These are phyloP conservation scores for Plasmopara muralis DNA, from an alignment of 352 stramenopile species.

Conservation along the genomic window DNA sequence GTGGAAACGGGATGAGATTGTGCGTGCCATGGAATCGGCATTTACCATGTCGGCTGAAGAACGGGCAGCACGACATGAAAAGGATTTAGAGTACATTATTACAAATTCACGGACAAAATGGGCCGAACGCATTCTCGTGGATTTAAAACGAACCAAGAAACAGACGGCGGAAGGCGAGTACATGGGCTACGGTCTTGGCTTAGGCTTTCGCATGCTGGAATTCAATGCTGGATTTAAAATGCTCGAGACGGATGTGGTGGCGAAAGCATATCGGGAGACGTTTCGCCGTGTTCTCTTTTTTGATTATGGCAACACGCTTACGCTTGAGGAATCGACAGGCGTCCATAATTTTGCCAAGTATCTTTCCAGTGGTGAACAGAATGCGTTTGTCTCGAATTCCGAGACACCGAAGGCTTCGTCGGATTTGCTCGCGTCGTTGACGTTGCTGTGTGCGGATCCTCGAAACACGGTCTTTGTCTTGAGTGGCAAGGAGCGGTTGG, in stretches of 20 bases:
- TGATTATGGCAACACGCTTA: conserved; percentile 98
- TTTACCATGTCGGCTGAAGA: conserved; percentile 72
- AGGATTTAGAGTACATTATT: conserved; percentile 90
- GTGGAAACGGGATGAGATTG: conserved; percentile 92
- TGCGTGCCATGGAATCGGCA: conserved; percentile 54
- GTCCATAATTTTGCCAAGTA: conserved; percentile 82
- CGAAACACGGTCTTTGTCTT: conserved; percentile 99
- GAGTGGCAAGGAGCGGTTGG: conserved; percentile 92
- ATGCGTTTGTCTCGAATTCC: conserved; percentile 25
- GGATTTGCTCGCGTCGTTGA: conserved; percentile 85
- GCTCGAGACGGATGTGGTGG: conserved; percentile 89
- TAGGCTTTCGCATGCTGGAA: conserved; percentile 95
- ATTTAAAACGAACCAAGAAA: conserved; percentile 94
- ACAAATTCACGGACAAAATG: conserved; percentile 95
- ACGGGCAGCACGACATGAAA: conserved; percentile 57
- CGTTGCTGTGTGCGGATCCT: conserved; percentile 89
- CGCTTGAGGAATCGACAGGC: conserved; percentile 74
- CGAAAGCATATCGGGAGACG: conserved; percentile 82
- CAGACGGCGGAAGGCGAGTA: conserved; percentile 86
- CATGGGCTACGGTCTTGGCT: conserved; percentile 90
- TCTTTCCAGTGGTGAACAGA: conserved; percentile 34
- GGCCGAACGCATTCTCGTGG: conserved; percentile 95
- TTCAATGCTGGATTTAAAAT: conserved; percentile 95
- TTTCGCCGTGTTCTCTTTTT: conserved; percentile 93
- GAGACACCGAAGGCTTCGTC: conserved; percentile 32